These are phyloP conservation scores for Salvia hispanica DNA, from an alignment of 257 asterid species.

Conservation along the genomic window DNA sequence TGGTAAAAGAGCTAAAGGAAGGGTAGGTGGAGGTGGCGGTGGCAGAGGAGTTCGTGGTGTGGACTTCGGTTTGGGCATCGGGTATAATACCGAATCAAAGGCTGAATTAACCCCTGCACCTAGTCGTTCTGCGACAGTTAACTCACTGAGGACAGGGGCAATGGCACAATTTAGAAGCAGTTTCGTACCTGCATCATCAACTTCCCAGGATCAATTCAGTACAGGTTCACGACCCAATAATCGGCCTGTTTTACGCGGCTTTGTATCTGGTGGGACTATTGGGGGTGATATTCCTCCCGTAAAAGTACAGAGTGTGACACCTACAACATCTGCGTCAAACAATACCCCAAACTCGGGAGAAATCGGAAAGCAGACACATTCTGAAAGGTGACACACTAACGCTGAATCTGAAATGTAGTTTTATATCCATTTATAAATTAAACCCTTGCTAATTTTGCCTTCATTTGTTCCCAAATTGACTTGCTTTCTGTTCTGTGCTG, in stretches of 20 bases:
- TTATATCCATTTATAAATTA: background rate
- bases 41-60: constrained; percentile 93
- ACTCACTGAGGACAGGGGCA: constrained; percentile 70
- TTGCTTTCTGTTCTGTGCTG: background rate
- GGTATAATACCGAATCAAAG: constrained; percentile 69
- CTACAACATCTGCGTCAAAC: constrained; percentile 45
- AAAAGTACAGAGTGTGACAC: constrained; percentile 41
- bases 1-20: constrained; percentile 88
- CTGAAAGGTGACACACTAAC: constrained; percentile 54
- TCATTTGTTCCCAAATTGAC: constrained; percentile 21
- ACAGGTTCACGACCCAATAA: constrained; percentile 46
- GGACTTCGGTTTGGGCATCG: constrained; percentile 93
- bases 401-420: background rate
- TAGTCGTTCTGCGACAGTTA: constrained; percentile 66
- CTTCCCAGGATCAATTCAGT: constrained; percentile 64
- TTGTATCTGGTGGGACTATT: constrained; percentile 95
- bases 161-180: constrained; percentile 82
- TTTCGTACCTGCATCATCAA: constrained; percentile 89
- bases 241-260: constrained; percentile 67
- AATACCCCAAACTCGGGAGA: constrained; percentile 43
- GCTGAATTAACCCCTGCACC: constrained; percentile 48
- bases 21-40: constrained; percentile 63
- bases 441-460: background rate
- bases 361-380: constrained; percentile 38
- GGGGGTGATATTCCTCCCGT: constrained; percentile 67